Evolutionary conservation across 139 green algal species (phyloP), one percentile per base, ranked within the genome.

Genomic region (Coccomyxa sp.): DNA sequence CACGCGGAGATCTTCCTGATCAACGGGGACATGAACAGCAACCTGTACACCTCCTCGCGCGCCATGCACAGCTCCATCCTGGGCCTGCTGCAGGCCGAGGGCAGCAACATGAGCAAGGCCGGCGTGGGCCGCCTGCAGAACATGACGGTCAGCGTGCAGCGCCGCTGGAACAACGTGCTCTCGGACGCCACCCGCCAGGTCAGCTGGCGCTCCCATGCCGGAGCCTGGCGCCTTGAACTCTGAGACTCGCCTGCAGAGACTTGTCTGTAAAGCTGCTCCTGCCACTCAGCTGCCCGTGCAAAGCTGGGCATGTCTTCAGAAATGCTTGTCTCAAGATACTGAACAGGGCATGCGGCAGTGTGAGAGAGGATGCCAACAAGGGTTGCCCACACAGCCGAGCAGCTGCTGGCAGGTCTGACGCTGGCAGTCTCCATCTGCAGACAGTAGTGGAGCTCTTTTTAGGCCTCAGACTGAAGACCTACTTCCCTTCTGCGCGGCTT

Each of bases 11-110:
- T 88, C 54, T 91, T 97, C 79, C 82, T 96, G 7, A 86, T 93
- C 58, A 95, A 97, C 64, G 96, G 96, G 12, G 96, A 99, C 89
- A 87, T 98, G 78, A 92, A 97, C 78, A 95, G 94, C 10, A 94
- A 89, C 82, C 87, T 98, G 55, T 99, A 99, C 88, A 99, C 96
- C 31, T 88, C 82, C 58, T 87, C 81, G 1, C 88, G 91, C 34
- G 93, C 93, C 34, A 96, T 97, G 91, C 93, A 97, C 85, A 90
- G 80, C 37, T 91, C 94, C 76, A 90, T 94, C 58, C 90, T 97
- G 24, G 58, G 58, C 80, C 88, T 94, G n/a, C 85, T 97, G n/a
- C 79, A 80, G 77, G 84, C 88, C 33, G 83, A 82, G 31, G 68
- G 74, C n/a, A 77, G 79, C 70, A 55, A 64, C 68, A 77, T 83